Conservation (phyloP, 805 yeast genomes). For the Saccharomycopsis selenospora region DNA sequence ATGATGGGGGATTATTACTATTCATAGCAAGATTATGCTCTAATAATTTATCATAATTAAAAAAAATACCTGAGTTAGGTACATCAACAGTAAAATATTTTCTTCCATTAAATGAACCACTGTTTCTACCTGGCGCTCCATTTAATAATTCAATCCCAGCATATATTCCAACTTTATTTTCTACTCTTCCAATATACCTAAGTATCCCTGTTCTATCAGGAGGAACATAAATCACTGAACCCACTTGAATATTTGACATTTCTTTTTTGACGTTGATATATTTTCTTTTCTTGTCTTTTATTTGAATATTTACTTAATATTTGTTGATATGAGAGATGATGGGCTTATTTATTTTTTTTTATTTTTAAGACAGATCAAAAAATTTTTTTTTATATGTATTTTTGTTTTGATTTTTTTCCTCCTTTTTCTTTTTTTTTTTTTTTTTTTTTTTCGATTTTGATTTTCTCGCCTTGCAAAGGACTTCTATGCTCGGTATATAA, state of each 20-base stretch:
- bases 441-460: too few relatives aligned
- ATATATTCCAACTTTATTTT: constrained; percentile 64
- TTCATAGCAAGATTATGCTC: constrained; percentile 22
- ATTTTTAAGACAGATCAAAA: too few relatives aligned
- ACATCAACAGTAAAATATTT: constrained; percentile 57
- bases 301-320: neutral
- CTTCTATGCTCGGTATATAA: too few relatives aligned
- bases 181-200: constrained; percentile 64
- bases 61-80: constrained; percentile 70
- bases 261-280: neutral
- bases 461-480: too few relatives aligned
- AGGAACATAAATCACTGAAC: constrained; percentile 41
- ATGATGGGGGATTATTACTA: constrained; percentile 12
- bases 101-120: constrained; percentile 71
- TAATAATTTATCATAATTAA: constrained; percentile 44
- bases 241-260: constrained; percentile 3
- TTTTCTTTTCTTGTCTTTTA: neutral
- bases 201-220: constrained; percentile 65
- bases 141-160: constrained; percentile 82
- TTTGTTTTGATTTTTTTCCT: too few relatives aligned
- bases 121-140: constrained; percentile 66
- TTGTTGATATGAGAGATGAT: too few relatives aligned
- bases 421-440: too few relatives aligned
- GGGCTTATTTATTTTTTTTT: too few relatives aligned
- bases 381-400: too few relatives aligned